Conservation (phyloP, 108 stramenopile genomes). For the Hondaea fermentalgiana region DNA sequence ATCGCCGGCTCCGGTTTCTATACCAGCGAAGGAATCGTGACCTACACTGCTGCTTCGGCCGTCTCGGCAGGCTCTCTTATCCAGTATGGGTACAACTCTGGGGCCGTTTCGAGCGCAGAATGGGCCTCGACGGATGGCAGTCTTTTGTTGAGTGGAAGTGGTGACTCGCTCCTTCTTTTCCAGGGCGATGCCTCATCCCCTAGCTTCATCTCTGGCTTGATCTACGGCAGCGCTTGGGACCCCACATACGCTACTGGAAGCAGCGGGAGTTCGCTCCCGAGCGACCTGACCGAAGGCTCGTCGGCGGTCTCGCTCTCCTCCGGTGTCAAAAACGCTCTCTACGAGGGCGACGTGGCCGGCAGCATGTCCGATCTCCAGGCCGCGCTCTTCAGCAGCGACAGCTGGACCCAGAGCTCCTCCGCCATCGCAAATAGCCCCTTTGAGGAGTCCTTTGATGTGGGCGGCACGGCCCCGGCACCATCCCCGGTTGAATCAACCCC, state of each 20-base stretch:
- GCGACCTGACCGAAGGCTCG: background rate
- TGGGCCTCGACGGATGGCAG: background rate
- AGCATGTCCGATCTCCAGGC: background rate
- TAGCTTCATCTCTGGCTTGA: background rate
- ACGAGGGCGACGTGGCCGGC: background rate
- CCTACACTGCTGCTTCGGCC: background rate
- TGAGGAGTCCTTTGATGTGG: no score
- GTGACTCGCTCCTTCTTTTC: background rate
- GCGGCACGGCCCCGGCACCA: background rate
- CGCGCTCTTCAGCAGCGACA: background rate
- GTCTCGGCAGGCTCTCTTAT: background rate
- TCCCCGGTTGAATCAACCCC: background rate
- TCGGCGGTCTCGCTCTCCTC: background rate
- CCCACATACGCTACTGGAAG: background rate
- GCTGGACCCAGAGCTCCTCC: background rate
- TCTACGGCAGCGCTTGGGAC: background rate
- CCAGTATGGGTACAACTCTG: background rate
- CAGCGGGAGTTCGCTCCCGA: background rate
- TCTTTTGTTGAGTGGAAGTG: background rate
- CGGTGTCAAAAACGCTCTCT: background rate
- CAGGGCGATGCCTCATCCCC: background rate
- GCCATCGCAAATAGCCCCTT: background rate
- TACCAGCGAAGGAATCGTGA: background rate
- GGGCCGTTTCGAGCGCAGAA: background rate
- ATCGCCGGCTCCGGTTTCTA: background rate